Conservation (phyloP, 2,329 filamentous ascomycete genomes). For the Aspergillus sp. region DNA sequence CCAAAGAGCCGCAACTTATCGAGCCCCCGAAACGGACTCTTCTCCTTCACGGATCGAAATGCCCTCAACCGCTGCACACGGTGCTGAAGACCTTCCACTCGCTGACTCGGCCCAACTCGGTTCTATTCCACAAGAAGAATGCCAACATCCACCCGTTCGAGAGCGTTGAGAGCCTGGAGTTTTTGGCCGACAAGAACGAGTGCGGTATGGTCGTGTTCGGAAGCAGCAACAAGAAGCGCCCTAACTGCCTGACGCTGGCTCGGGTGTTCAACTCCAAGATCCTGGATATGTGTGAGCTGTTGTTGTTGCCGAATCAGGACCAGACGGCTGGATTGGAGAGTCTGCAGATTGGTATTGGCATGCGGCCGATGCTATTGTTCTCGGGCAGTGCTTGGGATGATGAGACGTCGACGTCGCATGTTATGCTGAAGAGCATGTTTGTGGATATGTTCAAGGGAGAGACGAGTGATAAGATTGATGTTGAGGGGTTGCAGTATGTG, state of each 20-base stretch:
- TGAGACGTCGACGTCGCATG: constrained; percentile 75
- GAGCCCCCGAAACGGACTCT: constrained; percentile 91
- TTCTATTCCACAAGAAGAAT: constrained; percentile 98
- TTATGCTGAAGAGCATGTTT: constrained; percentile 81
- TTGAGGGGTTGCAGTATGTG: constrained; percentile 91
- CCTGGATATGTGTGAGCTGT: constrained; percentile 91
- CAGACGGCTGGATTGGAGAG: constrained; percentile 55
- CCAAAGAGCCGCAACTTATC: constrained; percentile 81
- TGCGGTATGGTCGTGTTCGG: constrained; percentile 82
- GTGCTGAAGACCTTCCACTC: constrained; percentile 82
- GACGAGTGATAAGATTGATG: constrained; percentile 78
- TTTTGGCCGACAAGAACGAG: constrained; percentile 97
- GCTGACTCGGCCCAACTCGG: constrained; percentile 78
- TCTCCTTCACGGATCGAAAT: constrained; percentile 83
- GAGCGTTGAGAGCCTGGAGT: constrained; percentile 82
- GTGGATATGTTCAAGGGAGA: constrained; percentile 90
- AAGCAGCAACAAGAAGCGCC: constrained; percentile 89
- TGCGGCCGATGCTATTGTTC: constrained; percentile 91
- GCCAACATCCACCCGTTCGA: constrained; percentile 86
- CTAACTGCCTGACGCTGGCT: constrained; percentile 79
- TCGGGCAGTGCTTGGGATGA: constrained; percentile 85
- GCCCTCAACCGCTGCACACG: constrained; percentile 78
- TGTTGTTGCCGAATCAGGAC: constrained; percentile 70
- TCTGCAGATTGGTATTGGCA: constrained; percentile 65
- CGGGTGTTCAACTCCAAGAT: constrained; percentile 84